Evolutionary conservation across 805 yeast species (phyloP), one percentile per base, ranked within the genome.

Genomic region (Candida sithepensis): DNA sequence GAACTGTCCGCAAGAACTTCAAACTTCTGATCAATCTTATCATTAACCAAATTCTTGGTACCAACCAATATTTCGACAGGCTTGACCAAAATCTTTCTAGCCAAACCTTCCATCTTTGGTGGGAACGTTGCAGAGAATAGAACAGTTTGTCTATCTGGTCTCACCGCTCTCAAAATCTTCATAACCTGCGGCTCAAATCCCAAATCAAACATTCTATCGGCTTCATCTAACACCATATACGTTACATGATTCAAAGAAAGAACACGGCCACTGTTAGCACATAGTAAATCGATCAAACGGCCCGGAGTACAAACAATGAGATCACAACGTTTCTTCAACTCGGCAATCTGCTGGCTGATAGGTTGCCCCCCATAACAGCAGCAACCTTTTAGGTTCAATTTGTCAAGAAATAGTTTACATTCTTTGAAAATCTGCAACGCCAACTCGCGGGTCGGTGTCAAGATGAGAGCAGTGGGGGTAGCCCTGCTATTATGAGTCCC

Each of bases 181-280:
- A 78, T 81, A 3, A 94, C 89, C 61, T 94, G 99, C 0, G 99
- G 98, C 57, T 89, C 98, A 67, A 94, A 94, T 1, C 99, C 99
- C 77, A 94, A 72, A 64, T 94, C 99, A 69, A 92, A 92, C 86
- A 94, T 83, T 53, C 99, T 70, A 66, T 94, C 99, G 1, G 98
- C 97, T 62, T 94, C 99, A 63, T 94, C 99, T 49, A 94, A 69
- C 0, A 91, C 95, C n/a, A 89, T 74, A 64, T 84, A 89, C 0
- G 96, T 83, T 5, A 86, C 81, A 39, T 91, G 69, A 24, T 72
- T 68, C 6, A 94, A 70, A 51, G 81, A 83, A 3, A 86, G 73
- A 1, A 90, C 79, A 43, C 88, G 74, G 0, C 97, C 97, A 34
- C 78, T 69, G 61, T 92, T 92, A 3, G 95, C 84, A 2, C 96